These are phyloP conservation scores for Penicillium occitanis DNA, from an alignment of 2,329 filamentous ascomycete genomes.

Conservation along the genomic window DNA sequence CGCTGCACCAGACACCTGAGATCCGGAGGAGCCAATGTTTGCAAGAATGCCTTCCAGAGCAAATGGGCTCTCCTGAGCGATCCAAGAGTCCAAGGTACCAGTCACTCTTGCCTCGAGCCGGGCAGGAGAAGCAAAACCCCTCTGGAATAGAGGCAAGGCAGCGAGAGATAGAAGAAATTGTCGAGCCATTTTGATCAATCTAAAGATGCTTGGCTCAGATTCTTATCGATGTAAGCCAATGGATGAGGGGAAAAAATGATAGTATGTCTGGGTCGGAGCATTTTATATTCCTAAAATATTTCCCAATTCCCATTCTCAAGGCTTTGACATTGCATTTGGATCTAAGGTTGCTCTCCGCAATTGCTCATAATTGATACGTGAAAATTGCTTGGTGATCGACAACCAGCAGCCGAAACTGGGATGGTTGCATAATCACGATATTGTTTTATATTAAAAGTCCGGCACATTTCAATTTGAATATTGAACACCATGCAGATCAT, in stretches of 20 bases:
- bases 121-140: neutral
- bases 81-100: slow-evolving; percentile 5
- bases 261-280: neutral
- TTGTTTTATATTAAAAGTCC: neutral
- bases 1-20: slow-evolving; percentile 49
- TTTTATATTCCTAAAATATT: neutral
- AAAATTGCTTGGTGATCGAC: neutral
- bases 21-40: slow-evolving; percentile 58
- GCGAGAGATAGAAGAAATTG: neutral
- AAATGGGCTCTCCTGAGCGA: slow-evolving; percentile 43
- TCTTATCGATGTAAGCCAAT: neutral
- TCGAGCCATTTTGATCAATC: neutral
- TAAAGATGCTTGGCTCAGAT: neutral
- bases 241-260: neutral
- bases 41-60: slow-evolving; percentile 55
- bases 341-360: neutral
- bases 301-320: neutral
- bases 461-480: neutral
- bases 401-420: neutral
- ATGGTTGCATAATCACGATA: neutral
- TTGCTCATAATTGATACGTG: neutral
- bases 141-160: neutral
- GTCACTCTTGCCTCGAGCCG: neutral
- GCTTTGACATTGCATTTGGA: neutral
- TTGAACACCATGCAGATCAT: neutral